Evolutionary conservation across 129 eudicot genomes (phyloP).

Genomic region (Saposhnikovia divaricata): DNA sequence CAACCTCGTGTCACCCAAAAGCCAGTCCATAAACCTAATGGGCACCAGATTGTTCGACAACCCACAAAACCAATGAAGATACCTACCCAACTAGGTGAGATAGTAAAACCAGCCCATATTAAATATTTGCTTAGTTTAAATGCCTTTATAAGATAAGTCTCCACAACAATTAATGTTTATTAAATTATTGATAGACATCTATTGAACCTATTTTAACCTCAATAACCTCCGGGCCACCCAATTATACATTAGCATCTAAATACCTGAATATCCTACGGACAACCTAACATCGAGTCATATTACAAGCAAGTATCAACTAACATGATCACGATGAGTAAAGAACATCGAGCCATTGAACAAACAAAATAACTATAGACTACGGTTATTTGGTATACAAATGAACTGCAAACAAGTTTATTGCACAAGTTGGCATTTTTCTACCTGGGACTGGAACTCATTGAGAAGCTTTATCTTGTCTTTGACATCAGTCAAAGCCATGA

Average conservation of each 20-base stretch:
- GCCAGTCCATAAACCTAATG: too few species aligned
- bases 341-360: background rate
- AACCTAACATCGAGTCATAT: background rate
- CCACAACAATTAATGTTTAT: too few species aligned
- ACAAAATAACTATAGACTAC: background rate
- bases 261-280: background rate
- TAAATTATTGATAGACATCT: too few species aligned
- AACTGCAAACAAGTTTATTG: background rate
- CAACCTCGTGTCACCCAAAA: too few species aligned
- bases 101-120: too few species aligned
- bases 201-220: too few species aligned
- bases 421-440: constrained; percentile 2
- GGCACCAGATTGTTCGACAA: too few species aligned
- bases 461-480: constrained; percentile 86
- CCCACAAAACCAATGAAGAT: too few species aligned
- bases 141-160: too few species aligned
- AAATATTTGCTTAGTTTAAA: too few species aligned
- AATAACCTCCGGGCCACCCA: background rate
- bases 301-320: background rate
- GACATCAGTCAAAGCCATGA: constrained; percentile 72
- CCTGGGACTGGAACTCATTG: constrained; percentile 72
- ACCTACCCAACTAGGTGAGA: too few species aligned
- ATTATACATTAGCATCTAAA: background rate
- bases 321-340: background rate
- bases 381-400: background rate